A percentile compares a stretch with the other conserved stretches of the same genome.
Conservation (phyloP, 2,329 filamentous ascomycete genomes). For the Remersonia thermophila region DNA sequence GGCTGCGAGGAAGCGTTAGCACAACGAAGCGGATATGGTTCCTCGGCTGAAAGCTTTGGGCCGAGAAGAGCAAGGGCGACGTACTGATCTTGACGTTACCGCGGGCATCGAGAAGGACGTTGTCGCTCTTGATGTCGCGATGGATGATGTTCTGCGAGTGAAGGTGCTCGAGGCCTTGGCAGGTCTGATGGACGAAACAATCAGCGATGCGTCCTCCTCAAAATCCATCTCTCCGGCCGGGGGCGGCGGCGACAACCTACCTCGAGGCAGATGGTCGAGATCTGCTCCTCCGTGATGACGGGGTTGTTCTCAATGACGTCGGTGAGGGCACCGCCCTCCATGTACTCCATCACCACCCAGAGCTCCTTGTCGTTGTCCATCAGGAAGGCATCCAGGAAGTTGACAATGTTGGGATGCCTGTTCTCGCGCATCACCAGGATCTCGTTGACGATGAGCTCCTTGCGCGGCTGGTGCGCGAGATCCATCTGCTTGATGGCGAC, state of each 20-base stretch:
- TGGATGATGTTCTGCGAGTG: conserved; percentile 97
- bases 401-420: conserved; percentile 96
- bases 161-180: conserved; percentile 84
- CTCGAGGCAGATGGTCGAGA: conserved; percentile 93
- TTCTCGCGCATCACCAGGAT: conserved; percentile 99
- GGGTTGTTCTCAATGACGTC: conserved; percentile 98
- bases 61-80: conserved; percentile 24
- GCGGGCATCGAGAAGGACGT: conserved; percentile 84
- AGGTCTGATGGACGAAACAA: conserved; percentile 52
- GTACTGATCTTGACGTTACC: conserved; percentile 96
- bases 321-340: conserved; percentile 95
- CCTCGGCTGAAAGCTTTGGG: background rate
- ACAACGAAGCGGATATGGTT: too few relatives aligned
- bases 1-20: conserved; percentile 38
- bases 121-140: conserved; percentile 98
- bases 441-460: conserved; percentile 97
- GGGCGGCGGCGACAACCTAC: too few relatives aligned
- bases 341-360: conserved; percentile 99
- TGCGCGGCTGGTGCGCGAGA: conserved; percentile 87
- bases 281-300: conserved; percentile 89
- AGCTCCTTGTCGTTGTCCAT: conserved; percentile 88
- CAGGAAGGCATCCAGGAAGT: conserved; percentile 93
- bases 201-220: conserved; percentile 2
- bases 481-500: conserved; percentile 99
- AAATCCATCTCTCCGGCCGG: too few relatives aligned